Evolutionary conservation across 257 asterid species (phyloP), one percentile per base, ranked within the genome.

Genomic region (Solanum appendiculatum): DNA sequence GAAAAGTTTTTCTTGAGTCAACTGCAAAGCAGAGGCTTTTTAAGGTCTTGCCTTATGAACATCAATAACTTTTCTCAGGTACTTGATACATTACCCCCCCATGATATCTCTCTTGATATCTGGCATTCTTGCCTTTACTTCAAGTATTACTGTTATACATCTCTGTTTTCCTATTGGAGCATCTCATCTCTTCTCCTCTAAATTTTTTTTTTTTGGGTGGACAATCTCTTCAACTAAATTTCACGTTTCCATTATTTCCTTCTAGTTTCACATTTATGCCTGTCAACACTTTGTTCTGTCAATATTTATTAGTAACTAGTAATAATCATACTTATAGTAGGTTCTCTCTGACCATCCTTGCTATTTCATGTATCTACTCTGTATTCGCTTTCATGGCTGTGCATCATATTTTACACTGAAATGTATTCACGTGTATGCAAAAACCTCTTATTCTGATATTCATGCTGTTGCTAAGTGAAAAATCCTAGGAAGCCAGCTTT

Each of bases 21-120:
- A 90, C 95, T 97, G 89, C 98, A 95, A 82, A 95, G 97, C 88
- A 93, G 96, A 92, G 99, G 99, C 86, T 97, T 95, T 91, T 88
- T 97, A 91, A 92, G 97, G 93, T 89, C 96, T 83, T 94, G 98
- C 94, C 91, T 95, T 86, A 60, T 88, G 92, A 93, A 89, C 93
- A 93, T 97, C 89, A 92, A 95, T 89, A 96, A 92, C 88, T 91
- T 92, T 91, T 92, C 98, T 46, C 96, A 94, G 99, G 99, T 96
- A 92, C 81, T 51, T 74, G 88, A 77, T 86, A 44, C 13, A 40
- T 82, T 82, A 85, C 48, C 73, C 84, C 84, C 21, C 58, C 54
- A 78, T 68, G 29, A 46, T 25, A 29, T 80, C 85, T 16, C 66
- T 80, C 42, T 18, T 78, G 84, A 78, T 78, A 78, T 46, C 66